A percentile compares a stretch with the other conserved stretches of the same genome.
Conservation (phyloP, 2,329 filamentous ascomycete species). For the Sporothrix schenckii region DNA sequence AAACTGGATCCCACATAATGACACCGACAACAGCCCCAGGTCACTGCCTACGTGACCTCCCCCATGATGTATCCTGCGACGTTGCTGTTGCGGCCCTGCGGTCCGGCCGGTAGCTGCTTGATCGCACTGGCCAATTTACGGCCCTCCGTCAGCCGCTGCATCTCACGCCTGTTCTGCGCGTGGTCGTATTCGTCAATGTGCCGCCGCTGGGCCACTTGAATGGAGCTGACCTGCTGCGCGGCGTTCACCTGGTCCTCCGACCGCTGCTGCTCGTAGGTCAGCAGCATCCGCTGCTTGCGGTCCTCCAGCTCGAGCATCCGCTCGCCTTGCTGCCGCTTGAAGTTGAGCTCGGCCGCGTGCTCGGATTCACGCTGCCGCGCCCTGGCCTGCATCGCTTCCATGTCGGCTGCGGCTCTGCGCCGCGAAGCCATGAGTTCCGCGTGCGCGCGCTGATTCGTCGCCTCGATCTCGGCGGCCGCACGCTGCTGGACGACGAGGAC, state of each 20-base stretch:
- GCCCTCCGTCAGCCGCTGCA: constrained; percentile 54
- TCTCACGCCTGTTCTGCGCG: constrained; percentile 51
- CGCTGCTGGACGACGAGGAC: not conserved
- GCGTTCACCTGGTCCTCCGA: constrained; percentile 53
- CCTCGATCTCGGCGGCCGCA: constrained; percentile 27
- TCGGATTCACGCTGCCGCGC: constrained; percentile 41
- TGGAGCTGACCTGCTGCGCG: constrained; percentile 53
- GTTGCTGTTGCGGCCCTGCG: constrained; percentile 40
- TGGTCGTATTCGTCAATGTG: constrained; percentile 55
- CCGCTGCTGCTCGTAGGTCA: constrained; percentile 55
- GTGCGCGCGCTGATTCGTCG: not conserved
- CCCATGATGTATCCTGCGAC: constrained; percentile 60
- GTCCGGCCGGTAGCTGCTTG: constrained; percentile 44
- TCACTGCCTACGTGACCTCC: constrained; percentile 47
- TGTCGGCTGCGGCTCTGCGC: constrained; percentile 8
- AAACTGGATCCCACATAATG: not conserved
- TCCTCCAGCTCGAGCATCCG: constrained; percentile 53
- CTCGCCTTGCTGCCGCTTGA: constrained; percentile 51
- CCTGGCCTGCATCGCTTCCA: constrained; percentile 26
- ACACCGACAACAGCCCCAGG: too few relatives aligned
- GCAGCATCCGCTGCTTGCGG: constrained; percentile 48
- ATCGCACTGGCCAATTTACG: constrained; percentile 52
- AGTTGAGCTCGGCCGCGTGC: constrained; percentile 51
- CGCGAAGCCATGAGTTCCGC: constrained; percentile 21
- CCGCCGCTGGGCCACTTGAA: constrained; percentile 55